phyloP scores from a whole-genome alignment of 1,284 basidiomycete species.

The Nidula niveotomentosa region DNA sequence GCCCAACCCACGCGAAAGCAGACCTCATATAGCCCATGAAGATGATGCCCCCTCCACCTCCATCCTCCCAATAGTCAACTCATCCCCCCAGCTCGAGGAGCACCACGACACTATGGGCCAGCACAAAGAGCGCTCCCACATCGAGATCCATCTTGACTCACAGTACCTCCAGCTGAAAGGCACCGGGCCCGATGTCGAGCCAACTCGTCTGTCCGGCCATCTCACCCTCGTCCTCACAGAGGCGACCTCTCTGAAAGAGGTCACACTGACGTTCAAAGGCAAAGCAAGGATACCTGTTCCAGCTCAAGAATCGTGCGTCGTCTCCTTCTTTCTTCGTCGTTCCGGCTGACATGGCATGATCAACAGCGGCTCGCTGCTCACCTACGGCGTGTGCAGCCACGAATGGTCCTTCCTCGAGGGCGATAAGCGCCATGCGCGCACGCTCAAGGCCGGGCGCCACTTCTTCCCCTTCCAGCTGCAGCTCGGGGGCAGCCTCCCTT shows the following conservation, averaged over 20 bases:
- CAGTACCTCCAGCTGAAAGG: conserved; percentile 75
- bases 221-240: conserved; percentile 80
- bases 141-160: conserved; percentile 77
- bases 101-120: conserved; percentile 33
- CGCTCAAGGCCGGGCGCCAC: conserved; percentile 87
- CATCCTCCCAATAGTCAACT: conserved; percentile 5
- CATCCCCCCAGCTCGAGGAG: conserved; percentile 16
- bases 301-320: conserved; percentile 65
- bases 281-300: conserved; percentile 75
- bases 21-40: conserved; percentile 15
- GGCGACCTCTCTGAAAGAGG: conserved; percentile 83
- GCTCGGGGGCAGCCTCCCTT: conserved; percentile 81
- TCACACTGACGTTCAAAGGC: conserved; percentile 81
- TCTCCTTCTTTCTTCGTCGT: conserved; percentile 9
- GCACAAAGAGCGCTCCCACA: conserved; percentile 48
- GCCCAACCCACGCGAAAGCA: conserved; percentile 3
- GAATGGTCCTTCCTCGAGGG: conserved; percentile 90
- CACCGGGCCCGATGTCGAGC: conserved; percentile 81
- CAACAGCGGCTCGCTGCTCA: conserved; percentile 46
- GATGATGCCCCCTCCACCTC: conserved; percentile 4
- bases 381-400: conserved; percentile 75
- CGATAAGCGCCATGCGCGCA: conserved; percentile 75
- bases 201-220: conserved; percentile 73
- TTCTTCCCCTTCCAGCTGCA: conserved; percentile 87
- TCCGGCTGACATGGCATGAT: conserved; percentile 24